Base-by-base conservation (phyloP, 768 basidiomycete genomes). In the Tylopilus plumbeoviolaceoides region DNA sequence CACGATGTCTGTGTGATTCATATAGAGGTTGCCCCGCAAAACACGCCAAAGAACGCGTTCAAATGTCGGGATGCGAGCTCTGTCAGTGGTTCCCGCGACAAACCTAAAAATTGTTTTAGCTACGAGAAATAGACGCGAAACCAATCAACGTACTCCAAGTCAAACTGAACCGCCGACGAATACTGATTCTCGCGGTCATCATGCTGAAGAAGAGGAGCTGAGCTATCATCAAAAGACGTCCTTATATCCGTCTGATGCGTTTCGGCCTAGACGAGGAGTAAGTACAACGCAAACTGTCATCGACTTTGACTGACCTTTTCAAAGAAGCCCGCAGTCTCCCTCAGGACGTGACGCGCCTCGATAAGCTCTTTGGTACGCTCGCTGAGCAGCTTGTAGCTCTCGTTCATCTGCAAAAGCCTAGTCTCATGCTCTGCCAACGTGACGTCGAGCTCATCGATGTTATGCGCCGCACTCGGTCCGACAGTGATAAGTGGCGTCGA, bases 31-130 rank as follows among this genome's bases (percentile, higher is more conserved):
- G 46, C 97, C 97, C 54, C 97, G 87, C 18, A 98, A 80, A 31
- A 98, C 91, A 60, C 97, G 91, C 97, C 97, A 99, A 45, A 98
- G 82, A 18, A 99, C 91, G 17, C 97, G 88, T 72, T 99, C 97
- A 49, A 99, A 98, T 6, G 92, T 95, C 1, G 90, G 82, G 63
- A 98, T 78, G 51, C 95, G 86, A 9, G 86, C 75, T 43, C 97
- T 90, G 63, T 98, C 95, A 58, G 98, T 93, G 0, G 95, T 98
- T 25, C 97, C 97, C 4, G 97, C 87, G 21, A 99, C 89, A 62
- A 99, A 99, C 61, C 91, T 92, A 17, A 15, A 11, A 4, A 54
- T 12, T 28, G 39, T 23, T 25, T 59, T 12, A 57, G 15, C 7
- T 20, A 50, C 25, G 48, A 30, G 6, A 9, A 30, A 20, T 1